Conservation (phyloP, 345 rosid species). For the Passiflora organensis region DNA sequence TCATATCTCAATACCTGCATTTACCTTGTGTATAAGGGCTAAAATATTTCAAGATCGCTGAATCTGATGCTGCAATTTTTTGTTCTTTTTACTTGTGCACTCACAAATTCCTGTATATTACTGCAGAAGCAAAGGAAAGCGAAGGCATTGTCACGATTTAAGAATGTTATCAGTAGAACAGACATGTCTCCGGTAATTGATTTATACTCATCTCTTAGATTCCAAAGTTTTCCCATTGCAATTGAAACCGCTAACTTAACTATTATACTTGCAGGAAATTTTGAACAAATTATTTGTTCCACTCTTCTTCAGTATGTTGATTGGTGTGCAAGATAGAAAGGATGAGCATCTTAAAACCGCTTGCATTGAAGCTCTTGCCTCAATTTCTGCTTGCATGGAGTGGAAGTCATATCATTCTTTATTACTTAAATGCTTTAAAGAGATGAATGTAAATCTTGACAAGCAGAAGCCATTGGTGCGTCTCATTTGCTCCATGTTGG, state of each 20-base stretch:
- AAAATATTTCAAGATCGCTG: no score
- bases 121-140: conserved; percentile 77
- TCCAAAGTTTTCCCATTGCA: not conserved
- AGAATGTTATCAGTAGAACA: conserved; percentile 39
- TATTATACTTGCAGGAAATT: conserved; percentile 49
- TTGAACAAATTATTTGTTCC: conserved; percentile 69
- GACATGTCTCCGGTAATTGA: conserved; percentile 51
- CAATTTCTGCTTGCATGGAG: conserved; percentile 58
- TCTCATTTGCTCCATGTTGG: conserved; percentile 68
- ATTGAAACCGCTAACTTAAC: conserved; percentile 12
- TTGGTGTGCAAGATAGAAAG: conserved; percentile 70
- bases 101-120: not conserved
- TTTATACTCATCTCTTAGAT: not conserved
- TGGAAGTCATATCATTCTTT: conserved; percentile 74
- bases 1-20: not conserved
- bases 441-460: conserved; percentile 49
- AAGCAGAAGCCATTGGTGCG: conserved; percentile 67
- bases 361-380: conserved; percentile 73
- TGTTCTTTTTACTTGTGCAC: not conserved
- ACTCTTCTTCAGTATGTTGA: conserved; percentile 70
- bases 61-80: not conserved
- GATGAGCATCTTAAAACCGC: conserved; percentile 60
- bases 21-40: no score
- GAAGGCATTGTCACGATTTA: conserved; percentile 63
- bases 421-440: conserved; percentile 63